These are phyloP conservation scores for Phaeosphaeria sp. DNA, from an alignment of 2,329 filamentous ascomycete genomes.

Conservation along the genomic window DNA sequence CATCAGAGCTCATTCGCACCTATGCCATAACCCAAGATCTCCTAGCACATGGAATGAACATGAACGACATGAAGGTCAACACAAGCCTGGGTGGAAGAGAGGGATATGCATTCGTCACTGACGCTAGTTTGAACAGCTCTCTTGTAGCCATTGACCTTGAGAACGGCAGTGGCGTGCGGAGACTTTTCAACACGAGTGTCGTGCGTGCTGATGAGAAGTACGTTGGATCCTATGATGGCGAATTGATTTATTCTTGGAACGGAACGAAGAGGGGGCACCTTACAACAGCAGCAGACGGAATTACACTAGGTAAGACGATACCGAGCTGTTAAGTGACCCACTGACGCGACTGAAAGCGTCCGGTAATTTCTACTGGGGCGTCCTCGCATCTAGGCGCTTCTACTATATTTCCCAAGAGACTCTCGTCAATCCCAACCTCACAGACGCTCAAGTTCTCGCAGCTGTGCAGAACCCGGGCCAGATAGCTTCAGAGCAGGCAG, in stretches of 20 bases:
- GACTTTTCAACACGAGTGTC: constrained; percentile 47
- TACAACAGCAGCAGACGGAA: constrained; percentile 45
- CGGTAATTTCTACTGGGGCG: constrained; percentile 54
- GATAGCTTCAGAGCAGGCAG: constrained; percentile 51
- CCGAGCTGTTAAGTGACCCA: background rate
- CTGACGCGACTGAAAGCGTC: constrained; percentile 27
- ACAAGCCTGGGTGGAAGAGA: constrained; percentile 48
- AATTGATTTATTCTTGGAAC: constrained; percentile 46
- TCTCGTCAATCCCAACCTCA: constrained; percentile 39
- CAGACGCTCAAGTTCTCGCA: constrained; percentile 46
- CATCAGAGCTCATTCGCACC: constrained; percentile 41
- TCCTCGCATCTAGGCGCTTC: constrained; percentile 50
- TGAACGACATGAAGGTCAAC: constrained; percentile 54
- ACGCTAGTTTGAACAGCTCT: constrained; percentile 48
- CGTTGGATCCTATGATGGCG: constrained; percentile 48
- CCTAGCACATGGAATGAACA: constrained; percentile 46
- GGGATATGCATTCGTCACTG: constrained; percentile 53
- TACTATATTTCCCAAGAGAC: constrained; percentile 50
- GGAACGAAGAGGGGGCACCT: constrained; percentile 41
- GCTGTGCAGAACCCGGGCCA: constrained; percentile 50
- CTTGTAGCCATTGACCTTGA: constrained; percentile 50
- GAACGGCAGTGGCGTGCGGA: constrained; percentile 42
- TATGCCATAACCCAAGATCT: constrained; percentile 48
- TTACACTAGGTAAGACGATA: constrained; percentile 39
- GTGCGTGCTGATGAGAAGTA: constrained; percentile 49